Base-by-base conservation (phyloP, 208 protist species). In the Strigomonas oncopelti region DNA sequence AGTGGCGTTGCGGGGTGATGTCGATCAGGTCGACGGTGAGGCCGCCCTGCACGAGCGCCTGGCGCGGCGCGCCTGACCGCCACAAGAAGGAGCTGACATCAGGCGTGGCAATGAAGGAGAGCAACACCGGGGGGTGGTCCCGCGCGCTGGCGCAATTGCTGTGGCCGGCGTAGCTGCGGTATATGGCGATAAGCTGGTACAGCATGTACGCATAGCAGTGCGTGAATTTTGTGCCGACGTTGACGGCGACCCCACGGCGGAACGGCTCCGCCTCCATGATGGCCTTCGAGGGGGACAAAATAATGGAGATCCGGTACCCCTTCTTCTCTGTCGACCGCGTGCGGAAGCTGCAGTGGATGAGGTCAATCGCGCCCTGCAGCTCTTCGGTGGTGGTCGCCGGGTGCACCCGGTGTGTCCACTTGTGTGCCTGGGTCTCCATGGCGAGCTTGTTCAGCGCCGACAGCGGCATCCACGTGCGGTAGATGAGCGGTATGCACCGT, bases 1-100 rank as follows among this genome's bases (percentile, higher is more conserved):
- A 34, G 66, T 80, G 75, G 14, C 64, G 45, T 24, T 53, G 59
- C 29, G 75, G 69, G 32, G 64, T 75, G 16, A 72, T 46, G 52
- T 75, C 42, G 42, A 48, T 48, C 42, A 9, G 16, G 42, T 48
- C 42, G 42, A 48, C 42, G 9, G 42, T 48, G 9, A 48, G 1
- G 42, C 42, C 42, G 42, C 42, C 42, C 16, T 48, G 42, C 42
- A 48, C 42, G 13, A 48, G 42, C 42, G 5, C 42, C 42, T 48
- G 42, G 9, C 42, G 42, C 16, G 42, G 42, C 1, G 42, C 5
- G 42, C 42, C 42, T 1, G 16, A 48, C 13, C 42, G 42, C 42
- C 42, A 48, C 42, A 48, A 9, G 16, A 48, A 48, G 16, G 42
- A 48, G 42, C 42, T 48, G 13, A 48, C 42, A 14, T 48, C 42